Conservation (phyloP, 345 rosid genomes). For the Pseudoturritis turrita region DNA sequence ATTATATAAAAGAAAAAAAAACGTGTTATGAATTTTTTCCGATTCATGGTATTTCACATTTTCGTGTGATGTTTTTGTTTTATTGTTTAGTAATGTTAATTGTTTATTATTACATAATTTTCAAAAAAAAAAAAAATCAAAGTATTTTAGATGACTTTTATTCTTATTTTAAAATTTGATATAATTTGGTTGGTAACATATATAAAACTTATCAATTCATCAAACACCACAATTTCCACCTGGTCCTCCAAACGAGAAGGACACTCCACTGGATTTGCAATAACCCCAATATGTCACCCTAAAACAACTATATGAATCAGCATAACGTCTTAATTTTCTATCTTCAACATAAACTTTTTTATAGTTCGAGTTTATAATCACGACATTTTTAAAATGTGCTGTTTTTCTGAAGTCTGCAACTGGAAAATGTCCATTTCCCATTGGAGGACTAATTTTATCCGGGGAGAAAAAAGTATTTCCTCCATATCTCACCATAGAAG, state of each 20-base stretch:
- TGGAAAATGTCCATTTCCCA: constrained; percentile 21
- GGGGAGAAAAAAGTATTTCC: not conserved
- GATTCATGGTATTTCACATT: too few relatives aligned
- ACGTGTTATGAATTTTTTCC: too few relatives aligned
- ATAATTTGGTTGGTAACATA: not conserved
- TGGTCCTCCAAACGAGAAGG: constrained; percentile 16
- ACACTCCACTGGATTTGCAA: not conserved
- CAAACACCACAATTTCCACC: not conserved
- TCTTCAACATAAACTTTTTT: not conserved
- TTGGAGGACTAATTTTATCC: constrained; percentile 1
- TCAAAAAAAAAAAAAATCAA: not conserved
- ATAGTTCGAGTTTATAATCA: not conserved
- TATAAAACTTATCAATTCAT: not conserved
- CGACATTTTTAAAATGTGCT: not conserved
- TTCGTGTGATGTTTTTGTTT: not conserved
- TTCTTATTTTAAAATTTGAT: not conserved
- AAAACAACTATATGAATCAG: not conserved
- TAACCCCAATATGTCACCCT: not conserved
- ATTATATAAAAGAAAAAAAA: too few relatives aligned
- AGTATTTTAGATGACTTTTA: not conserved
- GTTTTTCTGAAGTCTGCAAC: not conserved
- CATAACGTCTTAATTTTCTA: not conserved
- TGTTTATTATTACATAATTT: not conserved
- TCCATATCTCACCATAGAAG: constrained; percentile 12
- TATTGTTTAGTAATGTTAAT: not conserved